Conservation (phyloP, 192 early-diverging fungal genomes). For the Linderina pennispora region DNA sequence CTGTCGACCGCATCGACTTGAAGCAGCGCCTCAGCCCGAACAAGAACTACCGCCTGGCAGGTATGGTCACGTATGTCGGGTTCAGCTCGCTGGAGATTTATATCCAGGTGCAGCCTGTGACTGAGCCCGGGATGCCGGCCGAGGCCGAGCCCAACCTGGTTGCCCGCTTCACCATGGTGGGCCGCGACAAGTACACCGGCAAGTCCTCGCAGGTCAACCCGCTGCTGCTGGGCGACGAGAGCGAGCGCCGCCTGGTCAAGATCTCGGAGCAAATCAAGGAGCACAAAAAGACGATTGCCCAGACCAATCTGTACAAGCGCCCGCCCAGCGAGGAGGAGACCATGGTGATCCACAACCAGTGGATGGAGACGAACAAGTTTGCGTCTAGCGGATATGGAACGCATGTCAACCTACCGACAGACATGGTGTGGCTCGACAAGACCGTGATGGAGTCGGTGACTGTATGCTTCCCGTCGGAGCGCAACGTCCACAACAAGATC, state of each 20-base stretch:
- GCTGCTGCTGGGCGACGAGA: conserved; percentile 62
- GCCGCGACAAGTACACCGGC: conserved; percentile 61
- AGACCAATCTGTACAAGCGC: conserved; percentile 51
- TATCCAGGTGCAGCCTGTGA: conserved; percentile 59
- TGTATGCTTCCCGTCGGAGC: conserved; percentile 69
- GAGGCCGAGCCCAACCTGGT: conserved; percentile 56
- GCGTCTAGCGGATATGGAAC: conserved; percentile 28
- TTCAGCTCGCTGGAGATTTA: conserved; percentile 84
- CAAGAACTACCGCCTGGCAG: conserved; percentile 69
- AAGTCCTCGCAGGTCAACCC: conserved; percentile 70
- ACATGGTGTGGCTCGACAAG: conserved; percentile 69
- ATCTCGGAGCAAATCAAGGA: conserved; percentile 62
- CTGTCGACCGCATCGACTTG: conserved; percentile 83
- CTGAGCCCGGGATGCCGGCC: conserved; percentile 15
- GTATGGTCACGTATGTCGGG: conserved; percentile 81
- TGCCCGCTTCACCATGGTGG: conserved; percentile 88
- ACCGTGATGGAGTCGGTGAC: conserved; percentile 65
- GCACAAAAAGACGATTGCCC: conserved; percentile 43
- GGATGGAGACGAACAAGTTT: conserved; percentile 64
- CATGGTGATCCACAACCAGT: conserved; percentile 71
- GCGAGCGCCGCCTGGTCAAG: conserved; percentile 65
- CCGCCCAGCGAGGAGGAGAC: conserved; percentile 80
- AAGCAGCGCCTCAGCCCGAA: conserved; percentile 54
- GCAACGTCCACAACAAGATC: conserved; percentile 74
- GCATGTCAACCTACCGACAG: conserved; percentile 28